Percentiles rank a stretch among this genome's conserved stretches.
These are phyloP conservation scores for Dichotomopilus funicola DNA, from an alignment of 2,329 filamentous ascomycete genomes.

Conservation along the genomic window DNA sequence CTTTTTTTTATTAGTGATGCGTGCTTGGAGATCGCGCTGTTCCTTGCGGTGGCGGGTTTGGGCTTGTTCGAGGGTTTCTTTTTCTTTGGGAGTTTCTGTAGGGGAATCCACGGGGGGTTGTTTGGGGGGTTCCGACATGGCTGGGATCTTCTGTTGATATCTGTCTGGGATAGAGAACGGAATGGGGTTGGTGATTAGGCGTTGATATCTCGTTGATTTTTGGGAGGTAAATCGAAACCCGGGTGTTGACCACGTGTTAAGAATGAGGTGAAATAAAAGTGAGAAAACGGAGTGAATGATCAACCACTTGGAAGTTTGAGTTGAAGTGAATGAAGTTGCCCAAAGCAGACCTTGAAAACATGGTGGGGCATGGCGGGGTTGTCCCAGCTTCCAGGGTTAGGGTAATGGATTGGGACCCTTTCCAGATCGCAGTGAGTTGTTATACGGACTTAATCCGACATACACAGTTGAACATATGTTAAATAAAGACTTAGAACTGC, in stretches of 20 bases:
- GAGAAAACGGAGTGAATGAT: not conserved
- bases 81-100: slow-evolving; percentile 8
- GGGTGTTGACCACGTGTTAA: not conserved
- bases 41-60: slow-evolving; percentile 81
- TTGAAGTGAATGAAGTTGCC: not conserved
- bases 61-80: slow-evolving; percentile 64
- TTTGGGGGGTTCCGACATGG: too few species aligned
- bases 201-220: too few species aligned
- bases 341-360: not conserved
- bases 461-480: too few species aligned
- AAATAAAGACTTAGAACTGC: too few species aligned
- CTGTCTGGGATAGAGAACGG: too few species aligned
- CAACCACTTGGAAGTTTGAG: not conserved
- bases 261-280: not conserved
- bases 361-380: slow-evolving; percentile 11
- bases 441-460: too few species aligned
- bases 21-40: slow-evolving; percentile 74
- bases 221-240: not conserved
- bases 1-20: slow-evolving; percentile 94
- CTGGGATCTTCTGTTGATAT: too few species aligned
- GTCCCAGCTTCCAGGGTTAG: not conserved
- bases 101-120: too few species aligned
- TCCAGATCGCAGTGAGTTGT: too few species aligned
- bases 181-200: too few species aligned
- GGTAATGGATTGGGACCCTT: too few species aligned